Conservation (phyloP, 371 early-diverging fungal species). For the Mortierella sp. region DNA sequence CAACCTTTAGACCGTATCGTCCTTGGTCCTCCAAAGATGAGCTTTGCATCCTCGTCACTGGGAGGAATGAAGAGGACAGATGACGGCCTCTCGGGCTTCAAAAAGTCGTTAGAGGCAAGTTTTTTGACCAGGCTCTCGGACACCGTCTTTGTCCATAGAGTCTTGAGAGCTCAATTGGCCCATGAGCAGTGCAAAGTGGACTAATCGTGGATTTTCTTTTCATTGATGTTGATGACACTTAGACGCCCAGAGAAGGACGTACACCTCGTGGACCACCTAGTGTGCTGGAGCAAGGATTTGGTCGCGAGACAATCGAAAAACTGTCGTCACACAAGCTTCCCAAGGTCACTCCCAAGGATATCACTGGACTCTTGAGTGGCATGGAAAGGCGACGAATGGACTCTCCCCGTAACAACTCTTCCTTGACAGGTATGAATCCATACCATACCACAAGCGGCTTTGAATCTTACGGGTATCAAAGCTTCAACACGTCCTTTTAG, state of each 20-base stretch:
- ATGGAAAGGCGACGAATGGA: slow-evolving; percentile 50
- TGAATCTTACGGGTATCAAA: not conserved
- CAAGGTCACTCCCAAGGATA: slow-evolving; percentile 53
- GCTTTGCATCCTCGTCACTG: slow-evolving; percentile 68
- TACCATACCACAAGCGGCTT: too few relatives aligned
- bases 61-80: slow-evolving; percentile 67
- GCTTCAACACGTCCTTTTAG: not conserved
- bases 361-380: slow-evolving; percentile 47
- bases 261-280: slow-evolving; percentile 50
- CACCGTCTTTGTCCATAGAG: too few relatives aligned
- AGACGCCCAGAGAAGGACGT: slow-evolving; percentile 44
- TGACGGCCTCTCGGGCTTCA: slow-evolving; percentile 50
- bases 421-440: slow-evolving; percentile 15
- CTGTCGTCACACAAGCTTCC: slow-evolving; percentile 46
- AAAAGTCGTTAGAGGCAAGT: slow-evolving; percentile 40
- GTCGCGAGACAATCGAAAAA: slow-evolving; percentile 50
- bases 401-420: slow-evolving; percentile 16
- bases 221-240: not conserved
- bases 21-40: slow-evolving; percentile 71
- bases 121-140: not conserved
- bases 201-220: not conserved
- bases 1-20: slow-evolving; percentile 60
- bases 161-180: not conserved
- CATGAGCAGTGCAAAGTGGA: not conserved
- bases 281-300: slow-evolving; percentile 53